Percentiles rank a stretch among this genome's conserved stretches.
These are phyloP conservation scores for Encephalitozoon cuniculi DNA, from an alignment of 371 early-diverging fungal species.

Conservation along the genomic window DNA sequence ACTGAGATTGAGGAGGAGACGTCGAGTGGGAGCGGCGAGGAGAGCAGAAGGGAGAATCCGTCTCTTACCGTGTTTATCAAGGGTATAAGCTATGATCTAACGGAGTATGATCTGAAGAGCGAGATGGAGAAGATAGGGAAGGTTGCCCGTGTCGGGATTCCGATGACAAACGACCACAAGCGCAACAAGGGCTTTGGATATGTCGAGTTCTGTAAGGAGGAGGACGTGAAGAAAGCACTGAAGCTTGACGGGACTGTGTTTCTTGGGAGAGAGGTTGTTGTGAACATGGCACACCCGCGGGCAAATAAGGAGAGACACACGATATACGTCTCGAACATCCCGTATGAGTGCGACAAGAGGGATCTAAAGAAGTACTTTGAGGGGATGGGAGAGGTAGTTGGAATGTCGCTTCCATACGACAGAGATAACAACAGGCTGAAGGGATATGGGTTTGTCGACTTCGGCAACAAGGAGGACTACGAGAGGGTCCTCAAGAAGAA, in stretches of 20 bases:
- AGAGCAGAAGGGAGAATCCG: not conserved
- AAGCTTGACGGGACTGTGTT: conserved; percentile 50
- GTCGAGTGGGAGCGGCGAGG: not conserved
- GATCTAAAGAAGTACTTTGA: conserved; percentile 38
- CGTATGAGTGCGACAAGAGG: conserved; percentile 34
- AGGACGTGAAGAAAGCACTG: conserved; percentile 46
- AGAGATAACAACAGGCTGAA: conserved; percentile 43
- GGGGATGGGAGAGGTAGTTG: conserved; percentile 30
- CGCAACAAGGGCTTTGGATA: conserved; percentile 61
- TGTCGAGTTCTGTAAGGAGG: conserved; percentile 58
- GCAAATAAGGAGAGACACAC: conserved; percentile 35
- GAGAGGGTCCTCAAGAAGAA: conserved; percentile 45
- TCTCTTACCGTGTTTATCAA: conserved; percentile 56
- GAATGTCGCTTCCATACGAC: conserved; percentile 44
- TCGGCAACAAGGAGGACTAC: conserved; percentile 19
- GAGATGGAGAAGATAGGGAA: conserved; percentile 56
- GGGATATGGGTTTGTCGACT: conserved; percentile 55
- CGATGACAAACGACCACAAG: conserved; percentile 35
- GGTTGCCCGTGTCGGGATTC: conserved; percentile 55
- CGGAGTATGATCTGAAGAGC: conserved; percentile 53
- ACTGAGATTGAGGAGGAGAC: not conserved
- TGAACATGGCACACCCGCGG: conserved; percentile 35
- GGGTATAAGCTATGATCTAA: conserved; percentile 48
- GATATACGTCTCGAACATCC: conserved; percentile 55
- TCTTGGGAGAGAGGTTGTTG: conserved; percentile 45